Evolutionary conservation across 176 grass and related monocot species (phyloP), one percentile per base, ranked within the genome.

Genomic region (Rhynchospora pubera): DNA sequence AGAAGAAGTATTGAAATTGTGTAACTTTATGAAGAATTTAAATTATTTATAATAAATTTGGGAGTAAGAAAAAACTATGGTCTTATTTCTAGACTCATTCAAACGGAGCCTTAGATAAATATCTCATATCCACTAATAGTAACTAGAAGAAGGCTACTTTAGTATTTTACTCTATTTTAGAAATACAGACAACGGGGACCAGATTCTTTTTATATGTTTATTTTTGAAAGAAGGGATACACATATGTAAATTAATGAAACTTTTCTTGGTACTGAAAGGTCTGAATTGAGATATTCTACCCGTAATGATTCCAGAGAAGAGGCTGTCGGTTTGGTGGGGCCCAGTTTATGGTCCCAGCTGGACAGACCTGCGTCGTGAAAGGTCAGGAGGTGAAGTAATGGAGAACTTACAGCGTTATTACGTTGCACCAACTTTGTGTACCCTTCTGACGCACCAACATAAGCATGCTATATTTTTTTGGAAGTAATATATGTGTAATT

Each of bases 391-490:
- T 45, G n/a, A 14, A 26, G 70, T 51, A 74, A 51, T 51, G 70
- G 45, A 74, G 70, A 47, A 21, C 30, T 9, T 22, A 50, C 69
- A 73, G 19, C 19, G 18, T 51, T 73, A 51, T 73, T 73, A 50
- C 8, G 45, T 6, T 2, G 70, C 70, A 74, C 70, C 70, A 74
- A 74, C 70, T 74, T 46, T n/a, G n/a, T 51, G 46, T 74, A 74
- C 70, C 19, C 70, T 14, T 24, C 24, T 23, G 22, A 19, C 45
- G 9, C 70, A 51, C 70, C 19, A 74, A 14, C 68, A 12, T 72
- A 9, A 24, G 19, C 16, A 51, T 74, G 9, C 46, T 11, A 73
- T 26, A 8, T 34, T 34, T 34, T 34, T 34, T 34, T n/a, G n/a
- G n/a, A n/a, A n/a, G n/a, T n/a, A n/a, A n/a, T n/a, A n/a, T n/a